Conservation (phyloP, 1,284 basidiomycete species). For the Thelephora terrestris region DNA sequence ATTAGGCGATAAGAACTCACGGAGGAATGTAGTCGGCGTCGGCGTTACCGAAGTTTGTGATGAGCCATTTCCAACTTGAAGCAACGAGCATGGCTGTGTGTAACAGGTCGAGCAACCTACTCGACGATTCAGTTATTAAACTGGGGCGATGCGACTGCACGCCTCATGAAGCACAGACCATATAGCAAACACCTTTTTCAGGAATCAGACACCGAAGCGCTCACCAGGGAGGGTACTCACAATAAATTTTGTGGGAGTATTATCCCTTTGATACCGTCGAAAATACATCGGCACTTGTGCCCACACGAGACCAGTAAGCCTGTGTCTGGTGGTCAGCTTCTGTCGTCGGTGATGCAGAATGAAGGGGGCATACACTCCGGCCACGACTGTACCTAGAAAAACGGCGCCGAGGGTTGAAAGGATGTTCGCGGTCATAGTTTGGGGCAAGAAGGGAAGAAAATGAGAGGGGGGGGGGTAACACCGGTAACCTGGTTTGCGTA, state of each 20-base stretch:
- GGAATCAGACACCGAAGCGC: too few species aligned
- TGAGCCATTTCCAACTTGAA: conserved; percentile 27
- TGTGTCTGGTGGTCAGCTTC: background rate
- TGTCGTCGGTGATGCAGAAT: background rate
- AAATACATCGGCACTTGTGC: conserved; percentile 11
- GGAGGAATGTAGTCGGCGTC: conserved; percentile 17
- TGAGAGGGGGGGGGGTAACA: too few species aligned
- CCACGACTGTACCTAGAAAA: background rate
- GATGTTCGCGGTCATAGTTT: too few species aligned
- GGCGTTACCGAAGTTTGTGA: conserved; percentile 18
- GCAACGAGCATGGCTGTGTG: conserved; percentile 22
- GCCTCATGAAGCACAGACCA: conserved; percentile 8
- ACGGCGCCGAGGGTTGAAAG: background rate
- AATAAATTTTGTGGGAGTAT: conserved; percentile 8
- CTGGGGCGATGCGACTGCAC: conserved; percentile 10
- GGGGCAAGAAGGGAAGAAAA: too few species aligned
- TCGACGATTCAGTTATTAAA: background rate
- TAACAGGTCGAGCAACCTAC: conserved; percentile 20
- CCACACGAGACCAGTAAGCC: background rate
- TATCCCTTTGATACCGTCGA: conserved; percentile 10
- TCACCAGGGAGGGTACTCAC: conserved; percentile 4
- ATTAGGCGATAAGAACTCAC: too few species aligned
- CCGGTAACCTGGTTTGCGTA: too few species aligned
- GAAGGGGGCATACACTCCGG: background rate
- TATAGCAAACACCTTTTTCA: background rate